phyloP scores from a whole-genome alignment of 768 basidiomycete genomes.

The Amanita brunnescens region DNA sequence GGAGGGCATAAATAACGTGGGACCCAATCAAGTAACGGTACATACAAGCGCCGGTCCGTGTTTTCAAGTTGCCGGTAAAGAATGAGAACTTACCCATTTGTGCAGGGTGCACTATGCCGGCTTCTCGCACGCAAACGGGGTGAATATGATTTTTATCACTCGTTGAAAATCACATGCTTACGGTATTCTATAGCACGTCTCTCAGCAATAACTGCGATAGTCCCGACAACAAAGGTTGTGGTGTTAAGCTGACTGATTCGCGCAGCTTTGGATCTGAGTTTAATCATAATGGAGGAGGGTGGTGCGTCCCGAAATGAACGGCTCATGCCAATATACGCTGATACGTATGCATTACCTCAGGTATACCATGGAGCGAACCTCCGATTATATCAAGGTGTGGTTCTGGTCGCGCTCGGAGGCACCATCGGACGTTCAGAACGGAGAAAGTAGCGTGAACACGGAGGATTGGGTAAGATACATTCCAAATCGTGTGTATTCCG shows the following conservation, averaged over 20 bases:
- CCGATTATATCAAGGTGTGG: slow-evolving; percentile 54
- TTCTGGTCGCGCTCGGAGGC: slow-evolving; percentile 51
- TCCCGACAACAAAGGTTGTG: slow-evolving; percentile 47
- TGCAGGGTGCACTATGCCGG: slow-evolving; percentile 47
- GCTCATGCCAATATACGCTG: too few relatives aligned
- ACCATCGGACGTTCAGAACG: slow-evolving; percentile 38
- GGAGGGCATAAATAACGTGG: slow-evolving; percentile 50
- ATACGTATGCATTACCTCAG: slow-evolving; percentile 24
- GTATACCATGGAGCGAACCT: slow-evolving; percentile 57
- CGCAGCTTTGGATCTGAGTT: slow-evolving; percentile 50
- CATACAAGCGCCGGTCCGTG: slow-evolving; percentile 43
- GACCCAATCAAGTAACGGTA: slow-evolving; percentile 42
- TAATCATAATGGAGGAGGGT: slow-evolving; percentile 54
- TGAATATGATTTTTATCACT: slow-evolving; percentile 15
- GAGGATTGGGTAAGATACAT: slow-evolving; percentile 37
- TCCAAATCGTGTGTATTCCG: background rate
- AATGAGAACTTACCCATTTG: background rate
- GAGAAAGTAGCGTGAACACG: slow-evolving; percentile 35
- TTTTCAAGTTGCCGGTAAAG: background rate
- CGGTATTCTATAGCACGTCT: slow-evolving; percentile 21
- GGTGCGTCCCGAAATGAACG: slow-evolving; percentile 25
- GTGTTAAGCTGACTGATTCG: slow-evolving; percentile 32
- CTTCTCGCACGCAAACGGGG: slow-evolving; percentile 37
- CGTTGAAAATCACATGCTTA: background rate
- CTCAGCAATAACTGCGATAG: slow-evolving; percentile 40